A percentile compares a stretch with the other conserved stretches of the same genome.
phyloP scores from a whole-genome alignment of 2,329 filamentous ascomycete species.

The Verticillium dahliae region DNA sequence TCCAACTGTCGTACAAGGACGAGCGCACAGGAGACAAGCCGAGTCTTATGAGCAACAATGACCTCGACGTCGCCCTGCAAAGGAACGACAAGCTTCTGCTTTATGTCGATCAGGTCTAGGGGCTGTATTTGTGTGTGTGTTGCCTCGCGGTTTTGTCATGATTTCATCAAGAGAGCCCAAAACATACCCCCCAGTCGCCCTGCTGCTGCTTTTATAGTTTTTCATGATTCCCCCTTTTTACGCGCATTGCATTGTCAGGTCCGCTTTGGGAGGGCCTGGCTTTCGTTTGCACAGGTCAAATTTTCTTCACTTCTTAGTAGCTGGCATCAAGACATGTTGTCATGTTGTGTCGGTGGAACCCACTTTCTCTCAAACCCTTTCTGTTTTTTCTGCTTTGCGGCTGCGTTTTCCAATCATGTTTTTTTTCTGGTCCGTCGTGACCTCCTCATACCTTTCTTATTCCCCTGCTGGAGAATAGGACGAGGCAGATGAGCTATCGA shows the following conservation, averaged over 20 bases:
- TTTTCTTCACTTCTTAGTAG: not conserved
- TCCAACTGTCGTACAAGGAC: slow-evolving; percentile 81
- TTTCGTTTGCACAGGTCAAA: not conserved
- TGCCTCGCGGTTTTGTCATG: not conserved
- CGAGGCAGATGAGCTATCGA: not conserved
- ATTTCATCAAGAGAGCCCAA: slow-evolving; percentile 2
- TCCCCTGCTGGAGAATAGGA: not conserved
- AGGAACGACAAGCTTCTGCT: slow-evolving; percentile 84
- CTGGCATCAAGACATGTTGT: not conserved
- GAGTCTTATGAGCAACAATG: slow-evolving; percentile 69
- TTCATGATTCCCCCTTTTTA: slow-evolving; percentile 9
- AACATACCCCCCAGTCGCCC: slow-evolving; percentile 5
- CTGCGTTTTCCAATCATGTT: not conserved
- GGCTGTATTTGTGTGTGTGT: not conserved
- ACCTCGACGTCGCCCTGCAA: slow-evolving; percentile 73
- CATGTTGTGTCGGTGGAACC: not conserved
- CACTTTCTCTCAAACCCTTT: not conserved
- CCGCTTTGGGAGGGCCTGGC: not conserved
- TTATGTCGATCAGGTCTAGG: slow-evolving; percentile 53
- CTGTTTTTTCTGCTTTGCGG: too few species aligned
- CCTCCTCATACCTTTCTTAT: not conserved
- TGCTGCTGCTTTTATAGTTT: slow-evolving; percentile 7
- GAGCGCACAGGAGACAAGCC: slow-evolving; percentile 71
- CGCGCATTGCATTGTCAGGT: not conserved
- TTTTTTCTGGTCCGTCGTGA: not conserved